phyloP scores from a whole-genome alignment of 2,329 filamentous ascomycete genomes.

The Penicillium sp. region DNA sequence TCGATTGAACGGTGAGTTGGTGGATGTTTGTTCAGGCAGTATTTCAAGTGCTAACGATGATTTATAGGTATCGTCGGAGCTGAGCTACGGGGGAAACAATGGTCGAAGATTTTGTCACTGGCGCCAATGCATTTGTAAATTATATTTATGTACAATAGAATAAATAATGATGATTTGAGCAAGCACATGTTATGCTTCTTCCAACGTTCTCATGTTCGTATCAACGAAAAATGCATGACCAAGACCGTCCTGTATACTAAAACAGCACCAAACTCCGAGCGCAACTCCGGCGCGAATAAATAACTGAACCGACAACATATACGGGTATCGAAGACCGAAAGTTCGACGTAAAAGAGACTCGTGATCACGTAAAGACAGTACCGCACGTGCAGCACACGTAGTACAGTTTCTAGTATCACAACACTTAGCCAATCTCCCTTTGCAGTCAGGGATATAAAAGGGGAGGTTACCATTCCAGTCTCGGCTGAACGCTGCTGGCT shows the following conservation, averaged over 20 bases:
- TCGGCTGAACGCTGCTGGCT: conserved; percentile 95
- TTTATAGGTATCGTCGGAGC: conserved; percentile 72
- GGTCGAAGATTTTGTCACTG: conserved; percentile 97
- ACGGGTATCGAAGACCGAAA: conserved; percentile 30
- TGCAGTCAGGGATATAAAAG: conserved; percentile 26
- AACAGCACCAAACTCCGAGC: conserved; percentile 21
- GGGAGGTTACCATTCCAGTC: conserved; percentile 83
- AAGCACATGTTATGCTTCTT: neutral
- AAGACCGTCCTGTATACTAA: neutral
- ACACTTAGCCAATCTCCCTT: conserved; percentile 18
- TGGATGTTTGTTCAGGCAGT: conserved; percentile 1
- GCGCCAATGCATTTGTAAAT: conserved; percentile 74
- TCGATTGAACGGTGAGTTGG: conserved; percentile 68
- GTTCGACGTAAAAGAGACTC: conserved; percentile 15
- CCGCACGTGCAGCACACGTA: conserved; percentile 94
- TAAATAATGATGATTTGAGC: conserved; percentile 4
- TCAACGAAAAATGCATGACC: conserved; percentile 1
- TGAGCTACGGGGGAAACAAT: conserved; percentile 86
- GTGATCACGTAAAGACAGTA: conserved; percentile 64
- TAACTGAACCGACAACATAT: conserved; percentile 15
- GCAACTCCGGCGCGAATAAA: conserved; percentile 17
- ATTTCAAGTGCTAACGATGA: conserved; percentile 19
- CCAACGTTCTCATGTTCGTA: conserved; percentile 1
- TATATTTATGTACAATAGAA: conserved; percentile 24
- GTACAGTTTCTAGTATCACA: conserved; percentile 67